Percentiles rank a stretch among this genome's conserved stretches.
These are phyloP conservation scores for Scenedesmus sp. DNA, from an alignment of 163 green algal genomes.

Conservation along the genomic window DNA sequence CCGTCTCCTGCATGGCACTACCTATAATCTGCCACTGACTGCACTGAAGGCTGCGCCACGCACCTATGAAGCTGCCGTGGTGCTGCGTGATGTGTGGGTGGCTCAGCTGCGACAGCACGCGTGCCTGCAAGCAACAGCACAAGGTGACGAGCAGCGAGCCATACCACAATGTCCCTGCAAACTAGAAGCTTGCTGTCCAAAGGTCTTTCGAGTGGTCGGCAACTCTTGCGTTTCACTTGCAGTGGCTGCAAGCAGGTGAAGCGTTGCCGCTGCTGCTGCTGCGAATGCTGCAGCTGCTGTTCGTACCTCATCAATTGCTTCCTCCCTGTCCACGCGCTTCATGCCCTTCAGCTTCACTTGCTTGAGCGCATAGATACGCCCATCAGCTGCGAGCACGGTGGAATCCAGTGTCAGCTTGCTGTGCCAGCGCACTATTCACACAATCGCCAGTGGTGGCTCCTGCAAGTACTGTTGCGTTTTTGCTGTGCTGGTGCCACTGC, in stretches of 20 bases:
- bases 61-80: conserved; percentile 75
- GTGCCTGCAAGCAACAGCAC: conserved; percentile 56
- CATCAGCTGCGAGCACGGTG: conserved; percentile 56
- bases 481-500: background rate
- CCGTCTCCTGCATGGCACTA: no score
- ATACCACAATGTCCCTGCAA: no score
- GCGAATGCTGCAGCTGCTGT: background rate
- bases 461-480: background rate
- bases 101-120: conserved; percentile 71
- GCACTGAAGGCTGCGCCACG: background rate
- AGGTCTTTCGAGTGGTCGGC: background rate
- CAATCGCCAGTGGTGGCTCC: background rate
- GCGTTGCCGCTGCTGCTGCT: background rate
- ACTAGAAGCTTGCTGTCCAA: background rate
- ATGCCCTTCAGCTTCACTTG: conserved; percentile 75
- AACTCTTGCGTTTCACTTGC: background rate
- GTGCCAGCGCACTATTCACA: background rate
- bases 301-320: conserved; percentile 77
- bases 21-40: background rate
- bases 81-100: conserved; percentile 71
- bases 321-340: conserved; percentile 69
- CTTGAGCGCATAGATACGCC: conserved; percentile 77
- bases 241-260: background rate
- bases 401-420: background rate
- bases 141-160: background rate